Evolutionary conservation across 352 stramenopile species (phyloP).

Genomic region (Globisporangium camurandrum): DNA sequence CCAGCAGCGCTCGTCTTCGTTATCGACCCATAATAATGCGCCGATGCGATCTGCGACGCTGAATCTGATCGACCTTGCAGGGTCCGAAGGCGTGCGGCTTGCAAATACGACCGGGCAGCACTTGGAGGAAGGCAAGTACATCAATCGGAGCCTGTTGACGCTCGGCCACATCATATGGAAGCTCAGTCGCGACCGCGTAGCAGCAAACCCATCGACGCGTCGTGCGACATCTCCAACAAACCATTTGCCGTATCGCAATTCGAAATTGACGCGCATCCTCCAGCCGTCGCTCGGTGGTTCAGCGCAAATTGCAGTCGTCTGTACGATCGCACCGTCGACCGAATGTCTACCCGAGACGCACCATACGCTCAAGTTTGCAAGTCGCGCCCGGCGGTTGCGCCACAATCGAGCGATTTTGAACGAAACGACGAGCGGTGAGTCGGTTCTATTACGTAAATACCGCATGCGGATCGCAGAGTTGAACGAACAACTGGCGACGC

Average conservation of each 20-base stretch:
- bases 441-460: slow-evolving; percentile 59
- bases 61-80: slow-evolving; percentile 88
- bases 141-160: slow-evolving; percentile 89
- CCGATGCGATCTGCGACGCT: slow-evolving; percentile 73
- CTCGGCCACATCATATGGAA: slow-evolving; percentile 94
- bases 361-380: slow-evolving; percentile 96
- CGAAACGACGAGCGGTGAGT: slow-evolving; percentile 71
- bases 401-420: slow-evolving; percentile 89
- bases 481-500: slow-evolving; percentile 50
- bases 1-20: slow-evolving; percentile 13
- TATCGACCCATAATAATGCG: slow-evolving; percentile 8
- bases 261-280: slow-evolving; percentile 96
- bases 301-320: slow-evolving; percentile 95
- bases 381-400: slow-evolving; percentile 88
- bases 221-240: too few relatives aligned
- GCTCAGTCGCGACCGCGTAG: slow-evolving; percentile 43
- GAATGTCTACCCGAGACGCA: slow-evolving; percentile 92
- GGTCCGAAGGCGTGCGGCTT: slow-evolving; percentile 80
- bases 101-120: slow-evolving; percentile 72
- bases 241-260: slow-evolving; percentile 97
- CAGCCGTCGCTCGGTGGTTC: slow-evolving; percentile 95
- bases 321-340: slow-evolving; percentile 91
- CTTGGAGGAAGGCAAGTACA: slow-evolving; percentile 82
- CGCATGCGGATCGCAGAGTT: slow-evolving; percentile 54
- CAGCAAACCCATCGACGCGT: slow-evolving; percentile 8